Base-by-base conservation (phyloP, 768 basidiomycete species). In the Melanogaster broomeanus region DNA sequence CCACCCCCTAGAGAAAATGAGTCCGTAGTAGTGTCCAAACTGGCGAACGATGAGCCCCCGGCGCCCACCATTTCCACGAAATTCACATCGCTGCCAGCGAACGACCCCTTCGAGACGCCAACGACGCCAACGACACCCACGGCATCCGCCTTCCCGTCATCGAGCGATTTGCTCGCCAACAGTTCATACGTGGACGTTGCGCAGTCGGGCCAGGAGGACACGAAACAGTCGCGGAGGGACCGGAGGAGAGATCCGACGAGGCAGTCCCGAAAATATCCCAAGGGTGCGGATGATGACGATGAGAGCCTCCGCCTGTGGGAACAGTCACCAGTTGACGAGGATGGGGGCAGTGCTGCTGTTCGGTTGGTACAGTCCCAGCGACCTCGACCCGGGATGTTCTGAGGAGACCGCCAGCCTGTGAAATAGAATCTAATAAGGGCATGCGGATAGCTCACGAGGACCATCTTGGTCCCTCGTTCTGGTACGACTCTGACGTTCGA, bases 221-320 rank as follows among this genome's bases (percentile, higher is more conserved):
- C 12, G 3, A 60, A 63, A 35, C 63, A 58, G 1, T 16, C 51
- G 42, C 65, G 60, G 22, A 59, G 64, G 37, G 65, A 65, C 19
- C 67, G 72, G 24, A 67, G 72, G 25, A 68, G 75, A 53, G 68
- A 73, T 25, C 67, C 70, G 42, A 73, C 75, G 62, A 71, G 69
- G 38, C 82, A 84, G 52, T 79, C 79, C 4, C 74, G 72, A 46
- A 77, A 74, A 28, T 74, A 74, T 35, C 73, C 72, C n/a, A 53
- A 19, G 22, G 76, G 73, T 0, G 74, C 76, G 3, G 81, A 83
- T 58, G 86, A 88, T 46, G 63, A 65, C 43, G 86, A 87, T 49
- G 86, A 88, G 69, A 82, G 81, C 48, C 64, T 78, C 45, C 77
- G 82, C 43, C 58, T 88, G 48, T 83, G 79, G 79, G 65, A 67